Percentiles rank a stretch among this genome's conserved stretches.
These are phyloP conservation scores for Rutstroemia sydowiana DNA, from an alignment of 2,329 filamentous ascomycete species.

Conservation along the genomic window DNA sequence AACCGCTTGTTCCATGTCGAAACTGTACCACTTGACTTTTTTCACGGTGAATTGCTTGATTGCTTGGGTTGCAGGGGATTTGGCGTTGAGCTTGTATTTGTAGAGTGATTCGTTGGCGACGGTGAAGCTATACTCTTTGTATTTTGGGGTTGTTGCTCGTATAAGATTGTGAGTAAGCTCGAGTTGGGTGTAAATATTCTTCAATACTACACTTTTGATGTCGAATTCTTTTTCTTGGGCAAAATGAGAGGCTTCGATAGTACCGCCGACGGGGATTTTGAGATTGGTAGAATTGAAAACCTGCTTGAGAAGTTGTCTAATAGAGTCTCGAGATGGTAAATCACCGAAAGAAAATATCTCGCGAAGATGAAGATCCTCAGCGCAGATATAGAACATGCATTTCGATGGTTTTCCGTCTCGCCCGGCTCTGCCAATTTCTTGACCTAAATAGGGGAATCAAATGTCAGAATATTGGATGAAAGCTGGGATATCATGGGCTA, in stretches of 20 bases:
- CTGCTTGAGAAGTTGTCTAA: conserved; percentile 42
- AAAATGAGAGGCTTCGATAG: conserved; percentile 40
- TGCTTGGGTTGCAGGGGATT: conserved; percentile 36
- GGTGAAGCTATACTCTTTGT: conserved; percentile 47
- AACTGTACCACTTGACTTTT: conserved; percentile 35
- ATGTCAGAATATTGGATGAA: background rate
- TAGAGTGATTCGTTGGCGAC: conserved; percentile 22
- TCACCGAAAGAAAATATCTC: conserved; percentile 55
- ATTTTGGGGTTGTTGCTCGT: conserved; percentile 49
- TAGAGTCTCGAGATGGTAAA: conserved; percentile 44
- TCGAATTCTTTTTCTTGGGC: conserved; percentile 44
- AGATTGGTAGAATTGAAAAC: conserved; percentile 38
- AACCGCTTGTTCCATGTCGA: conserved; percentile 42
- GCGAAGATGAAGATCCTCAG: conserved; percentile 48
- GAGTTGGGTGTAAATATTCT: conserved; percentile 51
- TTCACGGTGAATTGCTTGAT: conserved; percentile 38
- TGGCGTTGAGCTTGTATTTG: conserved; percentile 33
- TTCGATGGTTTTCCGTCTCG: conserved; percentile 44
- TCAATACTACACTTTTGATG: conserved; percentile 42
- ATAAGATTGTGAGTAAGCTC: conserved; percentile 51
- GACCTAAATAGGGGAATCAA: conserved; percentile 26
- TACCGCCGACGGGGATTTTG: conserved; percentile 32
- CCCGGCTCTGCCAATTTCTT: conserved; percentile 50
- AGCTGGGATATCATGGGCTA: background rate
- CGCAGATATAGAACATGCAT: conserved; percentile 52